Base-by-base conservation (phyloP, 345 rosid genomes). In the Lumnitzera racemosa region DNA sequence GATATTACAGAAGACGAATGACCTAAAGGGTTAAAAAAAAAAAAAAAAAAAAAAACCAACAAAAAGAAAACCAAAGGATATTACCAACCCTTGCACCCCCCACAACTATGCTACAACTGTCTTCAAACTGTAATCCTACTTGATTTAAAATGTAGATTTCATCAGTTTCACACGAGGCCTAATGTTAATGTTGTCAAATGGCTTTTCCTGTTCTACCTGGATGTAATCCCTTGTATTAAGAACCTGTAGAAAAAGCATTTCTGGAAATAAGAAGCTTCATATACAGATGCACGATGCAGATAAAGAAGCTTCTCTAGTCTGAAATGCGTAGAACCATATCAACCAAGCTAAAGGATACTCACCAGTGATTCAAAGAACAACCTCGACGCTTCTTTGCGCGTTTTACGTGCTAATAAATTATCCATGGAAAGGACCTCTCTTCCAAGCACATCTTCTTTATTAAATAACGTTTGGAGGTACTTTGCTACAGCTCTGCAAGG, bases 301-400 rank as follows among this genome's bases (percentile, higher is more conserved):
- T 16, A 49, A 13, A 49, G 20, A 14, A 36, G 43, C 10, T 36
- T 36, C 1, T n/a, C 36, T 20, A 6, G 36, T 29, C 7, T 36
- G 47, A 49, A 55, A 64, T 72, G 70, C 27, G 15, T 46, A 57
- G 47, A 49, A 16, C 48, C 13, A 54, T 20, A 20, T 20, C 20
- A 20, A 20, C 20, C 20, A 20, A 20, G 20, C 20, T 20, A 20
- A 20, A 20, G 20, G 20, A 20, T 11, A 61, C 87, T 60, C 86
- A 95, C 99, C 96, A 95, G 76, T 55, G 98, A 85, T 72, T 95
- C 99, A 12, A 95, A 95, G 69, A 95, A 95, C 99, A 95, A 81
- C 70, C 99, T 87, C 0, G 98, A 86, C 47, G 99, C 99, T 74
- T 95, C 99, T 75, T 88, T 95, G 54, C 96, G 96, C 43, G 99